These are phyloP conservation scores for Pythium rishiriense DNA, from an alignment of 352 stramenopile species.

Conservation along the genomic window DNA sequence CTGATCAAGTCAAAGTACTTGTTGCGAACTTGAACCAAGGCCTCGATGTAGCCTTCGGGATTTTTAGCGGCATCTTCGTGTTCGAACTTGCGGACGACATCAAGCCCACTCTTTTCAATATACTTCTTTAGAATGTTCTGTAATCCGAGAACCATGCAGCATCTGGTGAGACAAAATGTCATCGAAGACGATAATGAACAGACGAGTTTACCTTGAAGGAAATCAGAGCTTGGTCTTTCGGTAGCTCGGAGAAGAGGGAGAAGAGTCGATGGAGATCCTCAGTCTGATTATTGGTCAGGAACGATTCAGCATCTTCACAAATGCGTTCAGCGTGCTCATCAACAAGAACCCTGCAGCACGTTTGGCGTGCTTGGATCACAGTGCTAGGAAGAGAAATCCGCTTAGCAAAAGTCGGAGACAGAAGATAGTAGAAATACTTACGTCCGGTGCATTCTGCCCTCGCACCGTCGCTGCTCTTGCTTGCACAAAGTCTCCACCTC, in stretches of 20 bases:
- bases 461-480: constrained; percentile 80
- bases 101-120: constrained; percentile 75
- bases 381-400: constrained; percentile 40
- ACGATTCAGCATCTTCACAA: constrained; percentile 74
- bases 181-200: neutral
- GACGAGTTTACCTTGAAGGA: constrained; percentile 65
- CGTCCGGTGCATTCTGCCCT: constrained; percentile 74
- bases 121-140: constrained; percentile 88
- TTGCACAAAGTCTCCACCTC: constrained; percentile 70
- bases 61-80: constrained; percentile 80
- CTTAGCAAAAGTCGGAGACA: neutral
- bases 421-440: constrained; percentile 28
- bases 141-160: neutral
- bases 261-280: constrained; percentile 79
- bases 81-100: constrained; percentile 79
- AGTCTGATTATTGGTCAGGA: constrained; percentile 78
- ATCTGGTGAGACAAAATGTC: constrained; percentile 3
- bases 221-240: constrained; percentile 77
- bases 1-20: constrained; percentile 85
- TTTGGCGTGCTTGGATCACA: constrained; percentile 74
- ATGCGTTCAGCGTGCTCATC: constrained; percentile 81
- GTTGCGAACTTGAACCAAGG: constrained; percentile 79
- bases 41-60: constrained; percentile 84
- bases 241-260: constrained; percentile 79
- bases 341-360: constrained; percentile 76